Conservation (phyloP, 2,329 filamentous ascomycete species). For the Bipolaris oryzae region DNA sequence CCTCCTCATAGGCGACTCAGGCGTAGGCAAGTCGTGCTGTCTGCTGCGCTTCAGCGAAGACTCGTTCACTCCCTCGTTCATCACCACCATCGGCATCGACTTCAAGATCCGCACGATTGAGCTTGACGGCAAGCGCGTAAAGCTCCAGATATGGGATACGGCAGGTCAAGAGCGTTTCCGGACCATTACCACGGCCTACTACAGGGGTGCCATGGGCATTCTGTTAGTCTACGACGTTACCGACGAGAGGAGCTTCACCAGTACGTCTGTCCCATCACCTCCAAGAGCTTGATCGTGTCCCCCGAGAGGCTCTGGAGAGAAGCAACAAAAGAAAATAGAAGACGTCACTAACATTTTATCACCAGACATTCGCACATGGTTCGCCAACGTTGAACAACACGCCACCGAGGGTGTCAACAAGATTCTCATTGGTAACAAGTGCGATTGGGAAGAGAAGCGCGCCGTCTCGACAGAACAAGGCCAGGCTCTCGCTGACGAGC, state of each 20-base stretch:
- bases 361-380: constrained; percentile 97
- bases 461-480: constrained; percentile 91
- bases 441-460: constrained; percentile 99
- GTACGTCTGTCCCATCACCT: constrained; percentile 59
- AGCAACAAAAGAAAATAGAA: constrained; percentile 11
- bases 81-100: constrained; percentile 99
- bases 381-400: constrained; percentile 98
- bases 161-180: constrained; percentile 98
- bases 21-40: constrained; percentile 97
- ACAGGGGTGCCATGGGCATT: constrained; percentile 97
- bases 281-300: not conserved
- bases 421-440: constrained; percentile 99
- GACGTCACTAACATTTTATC: constrained; percentile 19
- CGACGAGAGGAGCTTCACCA: constrained; percentile 93
- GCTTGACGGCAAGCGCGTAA: constrained; percentile 97
- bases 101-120: constrained; percentile 99
- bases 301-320: not conserved
- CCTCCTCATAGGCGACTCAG: constrained; percentile 93
- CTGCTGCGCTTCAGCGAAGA: constrained; percentile 96
- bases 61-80: constrained; percentile 96
- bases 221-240: constrained; percentile 98
- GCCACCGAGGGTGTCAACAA: constrained; percentile 99
- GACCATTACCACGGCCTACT: constrained; percentile 98
- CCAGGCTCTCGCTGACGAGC: constrained; percentile 90
- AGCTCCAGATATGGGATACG: constrained; percentile 99